Evolutionary conservation across 345 rosid genomes (phyloP), one percentile per base, ranked within the genome.

Genomic region (Moringa oleifera): DNA sequence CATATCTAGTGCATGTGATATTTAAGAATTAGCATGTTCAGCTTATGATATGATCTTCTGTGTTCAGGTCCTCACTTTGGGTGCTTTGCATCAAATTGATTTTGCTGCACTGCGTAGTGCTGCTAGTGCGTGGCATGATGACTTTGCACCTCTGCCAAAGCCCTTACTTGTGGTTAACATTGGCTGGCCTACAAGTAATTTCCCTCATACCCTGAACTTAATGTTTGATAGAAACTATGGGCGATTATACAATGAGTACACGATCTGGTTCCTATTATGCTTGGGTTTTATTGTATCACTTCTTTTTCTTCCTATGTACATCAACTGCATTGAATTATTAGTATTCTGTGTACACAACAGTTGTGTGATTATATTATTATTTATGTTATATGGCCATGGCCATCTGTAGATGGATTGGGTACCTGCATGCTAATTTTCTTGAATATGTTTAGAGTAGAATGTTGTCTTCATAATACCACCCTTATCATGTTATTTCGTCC

Each of bases 31-130:
- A 59, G 47, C 61, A 25, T 60, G 13, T 64, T 63, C 45, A 7
- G 36, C 20, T 51, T 51, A 17, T 55, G 55, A 22, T 33, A 49
- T 68, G 62, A 7, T 37, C 54, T 23, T 65, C 56, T 65, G 36
- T 63, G 69, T 67, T 58, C 78, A 94, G 99, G 89, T 91, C 51
- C 88, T 90, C 68, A 91, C 97, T 0, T 23, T 78, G 22, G 99
- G 99, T 79, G 87, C 97, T 60, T 73, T 94, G 62, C 97, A 94
- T 80, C 93, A 83, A 77, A 79, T 91, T 25, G 99, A 90, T 79
- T 80, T 83, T 72, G 79, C 97, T 53, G 79, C 88, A 9, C 89
- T 94, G 33, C 95, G 97, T 53, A 82, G 64, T 80, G 85, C 97
- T 59, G 99, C 99, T 62, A 81, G 81, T 70, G 78, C 73, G 23